Evolutionary conservation across 202 grass and related monocot genomes (phyloP).

Genomic region (Setaria italica): DNA sequence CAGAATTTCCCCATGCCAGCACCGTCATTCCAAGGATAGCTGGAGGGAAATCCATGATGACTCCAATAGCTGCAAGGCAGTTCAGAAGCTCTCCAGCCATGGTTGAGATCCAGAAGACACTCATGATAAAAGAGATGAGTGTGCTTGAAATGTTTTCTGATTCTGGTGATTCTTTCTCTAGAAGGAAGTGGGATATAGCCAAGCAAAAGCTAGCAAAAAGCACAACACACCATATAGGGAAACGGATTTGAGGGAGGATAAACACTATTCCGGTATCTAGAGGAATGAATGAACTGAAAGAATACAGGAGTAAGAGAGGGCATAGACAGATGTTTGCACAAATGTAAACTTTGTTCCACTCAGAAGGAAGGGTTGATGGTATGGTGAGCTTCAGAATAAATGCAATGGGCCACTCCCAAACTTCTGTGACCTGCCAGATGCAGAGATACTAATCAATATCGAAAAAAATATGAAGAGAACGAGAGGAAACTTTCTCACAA

Average conservation of each 20-base stretch:
- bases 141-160: slow-evolving; percentile 54
- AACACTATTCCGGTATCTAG: slow-evolving; percentile 80
- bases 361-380: slow-evolving; percentile 73
- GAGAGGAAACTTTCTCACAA: slow-evolving; percentile 15
- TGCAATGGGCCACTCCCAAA: slow-evolving; percentile 77
- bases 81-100: slow-evolving; percentile 95
- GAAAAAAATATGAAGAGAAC: slow-evolving; percentile 49
- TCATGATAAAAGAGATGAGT: slow-evolving; percentile 84
- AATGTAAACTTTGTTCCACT: slow-evolving; percentile 71
- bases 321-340: slow-evolving; percentile 79
- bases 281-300: slow-evolving; percentile 77
- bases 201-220: slow-evolving; percentile 69
- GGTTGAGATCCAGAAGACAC: slow-evolving; percentile 94
- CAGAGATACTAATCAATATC: slow-evolving; percentile 30
- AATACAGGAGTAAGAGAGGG: slow-evolving; percentile 79
- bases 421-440: slow-evolving; percentile 59
- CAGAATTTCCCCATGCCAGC: slow-evolving; percentile 93
- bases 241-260: slow-evolving; percentile 69
- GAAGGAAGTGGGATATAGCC: slow-evolving; percentile 71
- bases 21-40: slow-evolving; percentile 94
- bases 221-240: slow-evolving; percentile 76
- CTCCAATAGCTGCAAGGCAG: slow-evolving; percentile 79
- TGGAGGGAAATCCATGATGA: slow-evolving; percentile 76
- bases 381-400: slow-evolving; percentile 85
- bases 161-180: slow-evolving; percentile 70